A percentile compares a stretch with the other conserved stretches of the same genome.
Evolutionary conservation across 768 basidiomycete species (phyloP).

Genomic region (Auricularia sp.): DNA sequence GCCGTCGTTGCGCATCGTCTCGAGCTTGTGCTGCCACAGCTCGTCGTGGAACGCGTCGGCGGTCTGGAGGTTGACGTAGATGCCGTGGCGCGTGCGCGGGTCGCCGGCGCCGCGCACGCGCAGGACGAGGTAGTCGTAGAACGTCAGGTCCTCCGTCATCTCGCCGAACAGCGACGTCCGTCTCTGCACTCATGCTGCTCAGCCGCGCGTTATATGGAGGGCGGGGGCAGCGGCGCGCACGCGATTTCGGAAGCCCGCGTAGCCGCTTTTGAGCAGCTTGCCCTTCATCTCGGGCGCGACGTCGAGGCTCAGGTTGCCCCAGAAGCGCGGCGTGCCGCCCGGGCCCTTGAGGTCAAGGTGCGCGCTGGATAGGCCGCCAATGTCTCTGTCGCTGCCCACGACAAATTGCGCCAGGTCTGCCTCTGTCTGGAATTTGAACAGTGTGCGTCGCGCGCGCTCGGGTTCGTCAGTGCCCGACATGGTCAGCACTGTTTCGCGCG

Average conservation of each 20-base stretch:
- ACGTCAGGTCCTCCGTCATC: slow-evolving; percentile 71
- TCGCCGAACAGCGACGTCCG: slow-evolving; percentile 84
- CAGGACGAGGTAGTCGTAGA: slow-evolving; percentile 71
- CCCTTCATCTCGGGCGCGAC: slow-evolving; percentile 60
- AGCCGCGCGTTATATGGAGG: not conserved
- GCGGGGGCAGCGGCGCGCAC: slow-evolving; percentile 27
- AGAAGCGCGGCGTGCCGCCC: slow-evolving; percentile 55
- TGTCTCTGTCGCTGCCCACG: slow-evolving; percentile 78
- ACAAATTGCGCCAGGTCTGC: slow-evolving; percentile 55
- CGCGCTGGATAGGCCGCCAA: slow-evolving; percentile 76
- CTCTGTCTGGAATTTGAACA: slow-evolving; percentile 53
- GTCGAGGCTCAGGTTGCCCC: slow-evolving; percentile 64
- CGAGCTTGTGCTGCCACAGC: slow-evolving; percentile 93
- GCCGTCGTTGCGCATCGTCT: slow-evolving; percentile 52
- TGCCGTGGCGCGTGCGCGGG: slow-evolving; percentile 66
- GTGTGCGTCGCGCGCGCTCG: slow-evolving; percentile 46
- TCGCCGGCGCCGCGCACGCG: slow-evolving; percentile 72
- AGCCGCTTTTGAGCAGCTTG: slow-evolving; percentile 62
- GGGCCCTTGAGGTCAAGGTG: slow-evolving; percentile 36
- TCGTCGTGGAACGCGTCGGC: slow-evolving; percentile 59
- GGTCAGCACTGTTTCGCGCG: slow-evolving; percentile 40
- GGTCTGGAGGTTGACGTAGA: slow-evolving; percentile 90
- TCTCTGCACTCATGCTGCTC: slow-evolving; percentile 28
- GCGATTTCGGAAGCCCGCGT: slow-evolving; percentile 84
- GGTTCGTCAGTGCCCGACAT: slow-evolving; percentile 71